Conservation (phyloP, 305 asterid species). For the Striga hermonthica region DNA sequence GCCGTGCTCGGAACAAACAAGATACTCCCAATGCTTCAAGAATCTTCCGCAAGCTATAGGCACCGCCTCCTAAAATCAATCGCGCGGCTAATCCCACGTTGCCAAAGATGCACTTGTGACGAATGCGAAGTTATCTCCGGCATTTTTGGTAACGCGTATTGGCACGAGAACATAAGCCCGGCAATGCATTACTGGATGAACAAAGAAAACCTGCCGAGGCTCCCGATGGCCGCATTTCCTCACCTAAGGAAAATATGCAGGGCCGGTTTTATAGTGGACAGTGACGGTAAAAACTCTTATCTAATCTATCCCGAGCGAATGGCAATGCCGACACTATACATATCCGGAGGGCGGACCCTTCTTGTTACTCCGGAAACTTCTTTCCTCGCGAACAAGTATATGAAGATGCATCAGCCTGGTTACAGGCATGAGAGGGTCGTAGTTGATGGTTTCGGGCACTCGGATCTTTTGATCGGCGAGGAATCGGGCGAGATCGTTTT, state of each 20-base stretch:
- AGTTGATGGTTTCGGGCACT: slow-evolving; percentile 52
- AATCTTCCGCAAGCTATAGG: slow-evolving; percentile 30
- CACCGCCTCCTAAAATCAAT: slow-evolving; percentile 40
- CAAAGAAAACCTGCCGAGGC: slow-evolving; percentile 33
- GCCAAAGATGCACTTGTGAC: slow-evolving; percentile 47
- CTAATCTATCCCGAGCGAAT: slow-evolving; percentile 54
- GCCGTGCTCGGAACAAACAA: slow-evolving; percentile 46
- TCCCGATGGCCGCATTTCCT: slow-evolving; percentile 55
- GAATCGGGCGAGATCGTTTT: slow-evolving; percentile 38
- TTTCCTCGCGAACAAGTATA: slow-evolving; percentile 50
- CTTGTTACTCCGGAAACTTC: slow-evolving; percentile 52
- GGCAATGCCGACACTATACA: slow-evolving; percentile 44
- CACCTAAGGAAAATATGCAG: slow-evolving; percentile 49
- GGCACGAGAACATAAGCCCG: slow-evolving; percentile 52
- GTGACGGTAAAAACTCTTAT: slow-evolving; percentile 37
- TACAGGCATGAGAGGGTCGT: slow-evolving; percentile 48
- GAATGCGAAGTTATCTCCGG: slow-evolving; percentile 59
- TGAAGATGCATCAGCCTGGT: slow-evolving; percentile 55
- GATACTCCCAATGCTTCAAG: slow-evolving; percentile 37
- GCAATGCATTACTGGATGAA: slow-evolving; percentile 43
- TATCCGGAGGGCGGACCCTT: slow-evolving; percentile 47
- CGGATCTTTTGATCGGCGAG: slow-evolving; percentile 54
- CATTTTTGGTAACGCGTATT: slow-evolving; percentile 51
- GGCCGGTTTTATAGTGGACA: slow-evolving; percentile 50
- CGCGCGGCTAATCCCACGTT: slow-evolving; percentile 48